Base-by-base conservation (phyloP, 192 early-diverging fungal species). In the Coemansia umbellata region DNA sequence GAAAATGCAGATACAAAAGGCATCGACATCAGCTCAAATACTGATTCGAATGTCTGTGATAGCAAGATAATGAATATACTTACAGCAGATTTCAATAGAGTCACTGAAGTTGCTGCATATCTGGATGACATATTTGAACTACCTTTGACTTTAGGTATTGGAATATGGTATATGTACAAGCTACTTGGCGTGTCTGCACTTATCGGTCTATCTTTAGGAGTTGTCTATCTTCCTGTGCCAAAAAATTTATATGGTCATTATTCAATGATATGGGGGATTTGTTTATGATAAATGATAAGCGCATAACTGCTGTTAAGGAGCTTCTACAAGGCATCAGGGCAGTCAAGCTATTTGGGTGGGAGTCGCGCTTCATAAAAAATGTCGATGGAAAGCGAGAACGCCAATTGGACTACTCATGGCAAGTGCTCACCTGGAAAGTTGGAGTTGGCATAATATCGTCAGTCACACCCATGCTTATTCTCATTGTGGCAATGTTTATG, bases 271-370 rank as follows among this genome's bases (percentile, higher is more conserved):
- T 89, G 53, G 56, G 69, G 14, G 61, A 59, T 15, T 47, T 84
- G 18, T 84, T 60, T 44, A 39, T 64, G 9, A 67, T 83, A 27
- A 76, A 78, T 37, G 92, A 95, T 60, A 80, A 87, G 52, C 81
- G 92, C 10, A 67, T 95, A 23, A 79, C 83, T 30, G 72, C 78
- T 24, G 83, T 90, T 32, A 95, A 87, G 47, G 92, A 97, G 74
- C 73, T 90, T 26, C 66, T 94, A 17, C 81, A 90, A 69, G 92
- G 90, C 24, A 94, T 97, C 40, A 82, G 90, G 35, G 87, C 95
- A 26, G 84, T 97, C 42, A 97, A 97, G 58, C 84, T 95, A 56
- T 88, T 90, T 66, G 87, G 84, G 17, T 91, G 89, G 89, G 88
- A 90, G 68, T 50, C 74, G 17, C 74, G 79, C 50, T 91, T 96